Conservation (phyloP, 495 filamentous ascomycete genomes). For the Pseudomonodictys pantanalensis region DNA sequence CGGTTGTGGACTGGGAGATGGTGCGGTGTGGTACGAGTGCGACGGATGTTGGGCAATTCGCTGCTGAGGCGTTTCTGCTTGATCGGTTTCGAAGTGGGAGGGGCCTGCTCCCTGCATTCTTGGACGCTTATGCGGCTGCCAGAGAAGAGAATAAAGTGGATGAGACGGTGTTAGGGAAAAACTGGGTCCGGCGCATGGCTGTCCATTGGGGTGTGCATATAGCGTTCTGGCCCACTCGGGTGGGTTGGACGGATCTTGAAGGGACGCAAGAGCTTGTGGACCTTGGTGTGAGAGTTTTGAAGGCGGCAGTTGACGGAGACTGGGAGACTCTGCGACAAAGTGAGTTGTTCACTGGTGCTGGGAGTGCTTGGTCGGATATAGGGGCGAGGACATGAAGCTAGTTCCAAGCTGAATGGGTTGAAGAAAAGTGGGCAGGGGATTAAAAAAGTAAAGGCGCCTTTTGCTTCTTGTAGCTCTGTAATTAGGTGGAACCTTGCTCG, state of each 20-base stretch:
- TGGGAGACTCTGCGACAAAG: constrained; percentile 8
- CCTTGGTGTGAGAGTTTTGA: constrained; percentile 32
- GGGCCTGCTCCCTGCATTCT: constrained; percentile 37
- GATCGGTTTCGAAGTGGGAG: constrained; percentile 40
- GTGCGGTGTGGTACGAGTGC: constrained; percentile 37
- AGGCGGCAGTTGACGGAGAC: constrained; percentile 20
- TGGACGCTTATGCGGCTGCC: constrained; percentile 32
- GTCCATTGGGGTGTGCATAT: constrained; percentile 42
- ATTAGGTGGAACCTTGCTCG: too few relatives aligned
- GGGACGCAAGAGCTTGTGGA: constrained; percentile 35
- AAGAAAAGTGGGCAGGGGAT: too few relatives aligned
- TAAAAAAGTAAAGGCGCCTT: too few relatives aligned
- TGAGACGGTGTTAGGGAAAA: constrained; percentile 7
- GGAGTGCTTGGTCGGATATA: background rate
- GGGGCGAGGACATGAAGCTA: background rate
- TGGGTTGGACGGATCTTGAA: constrained; percentile 34
- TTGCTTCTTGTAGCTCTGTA: too few relatives aligned
- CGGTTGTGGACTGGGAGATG: constrained; percentile 45
- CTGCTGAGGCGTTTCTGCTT: constrained; percentile 41
- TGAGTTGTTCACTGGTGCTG: constrained; percentile 12
- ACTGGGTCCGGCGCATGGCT: constrained; percentile 33
- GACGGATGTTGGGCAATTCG: constrained; percentile 44
- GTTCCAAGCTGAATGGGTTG: too few relatives aligned
- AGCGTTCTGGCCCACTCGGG: constrained; percentile 40
- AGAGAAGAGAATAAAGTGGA: background rate